Percentiles rank a stretch among this genome's conserved stretches.
Conservation (phyloP, 176 grass and related monocot species). For the Musa beccarii region DNA sequence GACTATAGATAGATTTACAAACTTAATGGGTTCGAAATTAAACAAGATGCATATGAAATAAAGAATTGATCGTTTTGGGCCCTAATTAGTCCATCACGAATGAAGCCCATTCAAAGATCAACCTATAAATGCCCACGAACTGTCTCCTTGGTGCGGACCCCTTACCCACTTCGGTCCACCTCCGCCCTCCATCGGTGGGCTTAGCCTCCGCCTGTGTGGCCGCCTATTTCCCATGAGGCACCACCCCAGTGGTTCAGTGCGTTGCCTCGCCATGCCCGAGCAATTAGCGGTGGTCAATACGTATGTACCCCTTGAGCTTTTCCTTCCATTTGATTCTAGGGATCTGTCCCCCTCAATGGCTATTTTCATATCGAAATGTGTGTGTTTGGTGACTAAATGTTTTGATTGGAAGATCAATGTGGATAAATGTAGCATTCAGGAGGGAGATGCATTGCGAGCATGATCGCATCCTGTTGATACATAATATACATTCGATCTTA, state of each 20-base stretch:
- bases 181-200: slow-evolving; percentile 1
- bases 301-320: slow-evolving; percentile 23
- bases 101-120: slow-evolving; percentile 20
- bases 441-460: too few species aligned
- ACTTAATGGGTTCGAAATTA: too few species aligned
- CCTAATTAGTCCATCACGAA: too few species aligned
- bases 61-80: too few species aligned
- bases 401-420: neutral
- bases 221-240: slow-evolving; percentile 31
- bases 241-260: slow-evolving; percentile 45
- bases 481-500: too few species aligned
- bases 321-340: neutral
- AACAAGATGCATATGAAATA: too few species aligned
- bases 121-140: slow-evolving; percentile 25
- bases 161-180: slow-evolving; percentile 9
- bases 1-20: too few species aligned
- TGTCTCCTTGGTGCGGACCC: slow-evolving; percentile 27
- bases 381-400: neutral
- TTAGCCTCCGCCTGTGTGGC: slow-evolving; percentile 5
- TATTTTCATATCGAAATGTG: neutral
- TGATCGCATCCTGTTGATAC: too few species aligned
- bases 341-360: neutral
- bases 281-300: slow-evolving; percentile 33
- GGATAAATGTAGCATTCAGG: too few species aligned
- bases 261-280: slow-evolving; percentile 40